Evolutionary conservation across 208 protist genomes (phyloP).

Genomic region (Borovskyia barvae): DNA sequence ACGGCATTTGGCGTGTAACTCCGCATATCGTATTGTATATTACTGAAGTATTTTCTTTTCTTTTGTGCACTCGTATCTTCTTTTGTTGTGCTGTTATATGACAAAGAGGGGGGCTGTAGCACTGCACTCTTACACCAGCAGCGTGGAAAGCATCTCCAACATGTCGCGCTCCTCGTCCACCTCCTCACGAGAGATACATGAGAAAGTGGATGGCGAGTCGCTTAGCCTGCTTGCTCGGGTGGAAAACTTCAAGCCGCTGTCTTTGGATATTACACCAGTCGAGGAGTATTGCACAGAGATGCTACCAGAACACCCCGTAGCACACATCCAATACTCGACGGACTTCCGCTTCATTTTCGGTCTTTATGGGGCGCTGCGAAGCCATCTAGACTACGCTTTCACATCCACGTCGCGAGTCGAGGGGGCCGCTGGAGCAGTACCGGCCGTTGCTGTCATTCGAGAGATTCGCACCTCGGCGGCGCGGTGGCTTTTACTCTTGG

Average conservation of each 20-base stretch:
- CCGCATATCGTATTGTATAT: too few relatives aligned
- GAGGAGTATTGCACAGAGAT: conserved; percentile 30
- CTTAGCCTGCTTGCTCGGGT: conserved; percentile 39
- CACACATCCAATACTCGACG: conserved; percentile 41
- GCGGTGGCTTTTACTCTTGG: conserved; percentile 68
- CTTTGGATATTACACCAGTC: conserved; percentile 27
- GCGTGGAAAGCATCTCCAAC: conserved; percentile 2
- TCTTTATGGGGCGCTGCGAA: conserved; percentile 46
- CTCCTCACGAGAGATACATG: not conserved
- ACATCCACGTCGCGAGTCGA: not conserved
- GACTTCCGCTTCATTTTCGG: conserved; percentile 58
- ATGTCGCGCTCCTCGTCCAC: conserved; percentile 7
- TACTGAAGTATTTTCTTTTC: too few relatives aligned
- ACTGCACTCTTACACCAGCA: not conserved
- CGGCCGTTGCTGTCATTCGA: conserved; percentile 4
- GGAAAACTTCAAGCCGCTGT: conserved; percentile 31
- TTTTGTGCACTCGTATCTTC: not conserved
- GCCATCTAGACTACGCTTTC: conserved; percentile 5
- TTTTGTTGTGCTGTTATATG: not conserved
- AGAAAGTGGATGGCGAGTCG: conserved; percentile 11
- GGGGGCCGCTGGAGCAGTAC: not conserved
- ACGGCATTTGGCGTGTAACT: too few relatives aligned
- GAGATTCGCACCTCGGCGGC: conserved; percentile 25
- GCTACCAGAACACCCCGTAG: conserved; percentile 30
- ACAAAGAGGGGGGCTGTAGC: not conserved